A percentile compares a stretch with the other conserved stretches of the same genome.
Evolutionary conservation across 2,329 filamentous ascomycete genomes (phyloP).

Genomic region (Penicillium sp.): DNA sequence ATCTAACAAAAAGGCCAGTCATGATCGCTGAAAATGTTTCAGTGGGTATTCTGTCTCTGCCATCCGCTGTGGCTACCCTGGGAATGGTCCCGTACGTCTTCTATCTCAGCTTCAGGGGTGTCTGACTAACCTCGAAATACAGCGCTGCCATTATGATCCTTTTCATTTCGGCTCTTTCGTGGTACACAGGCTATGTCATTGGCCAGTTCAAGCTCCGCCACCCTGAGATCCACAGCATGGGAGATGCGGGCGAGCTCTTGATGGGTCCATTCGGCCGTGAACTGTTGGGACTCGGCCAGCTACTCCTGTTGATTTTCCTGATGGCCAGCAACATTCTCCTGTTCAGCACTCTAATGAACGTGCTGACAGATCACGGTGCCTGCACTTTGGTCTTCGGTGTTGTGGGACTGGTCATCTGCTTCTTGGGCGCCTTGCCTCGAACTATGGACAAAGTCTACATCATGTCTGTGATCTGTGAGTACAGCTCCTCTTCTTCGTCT

Average conservation of each 20-base stretch:
- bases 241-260: constrained; percentile 66
- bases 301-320: constrained; percentile 67
- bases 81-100: constrained; percentile 55
- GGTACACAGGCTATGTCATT: constrained; percentile 62
- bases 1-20: constrained; percentile 35
- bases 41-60: constrained; percentile 59
- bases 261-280: constrained; percentile 64
- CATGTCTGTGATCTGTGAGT: constrained; percentile 59
- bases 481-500: background rate
- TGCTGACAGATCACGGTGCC: constrained; percentile 60
- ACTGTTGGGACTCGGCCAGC: constrained; percentile 62
- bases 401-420: constrained; percentile 61
- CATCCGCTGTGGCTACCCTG: constrained; percentile 54
- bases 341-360: constrained; percentile 68
- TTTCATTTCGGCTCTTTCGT: constrained; percentile 56
- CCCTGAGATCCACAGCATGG: constrained; percentile 65
- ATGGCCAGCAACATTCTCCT: constrained; percentile 72
- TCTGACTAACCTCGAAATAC: background rate
- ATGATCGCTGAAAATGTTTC: constrained; percentile 64
- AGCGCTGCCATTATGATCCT: constrained; percentile 57
- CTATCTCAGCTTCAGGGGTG: background rate
- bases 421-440: constrained; percentile 60
- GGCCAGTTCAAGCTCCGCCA: constrained; percentile 59
- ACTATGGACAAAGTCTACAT: constrained; percentile 64
- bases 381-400: constrained; percentile 66